These are phyloP conservation scores for Populus simonii DNA, from an alignment of 345 rosid species.

Conservation along the genomic window DNA sequence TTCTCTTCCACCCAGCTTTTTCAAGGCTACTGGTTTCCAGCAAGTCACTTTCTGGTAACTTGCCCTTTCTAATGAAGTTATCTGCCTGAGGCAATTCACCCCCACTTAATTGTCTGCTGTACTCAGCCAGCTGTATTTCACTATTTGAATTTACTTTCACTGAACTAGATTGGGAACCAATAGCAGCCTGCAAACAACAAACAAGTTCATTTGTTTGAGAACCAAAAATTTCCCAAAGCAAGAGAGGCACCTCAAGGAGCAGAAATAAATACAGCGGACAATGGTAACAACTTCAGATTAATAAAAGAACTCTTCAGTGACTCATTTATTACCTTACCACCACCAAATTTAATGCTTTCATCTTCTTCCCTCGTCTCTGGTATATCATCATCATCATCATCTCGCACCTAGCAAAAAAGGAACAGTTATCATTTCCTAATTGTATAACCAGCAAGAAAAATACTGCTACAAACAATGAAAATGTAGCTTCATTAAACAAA, in stretches of 20 bases:
- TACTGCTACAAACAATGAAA: not conserved
- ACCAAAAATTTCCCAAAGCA: conserved; percentile 5
- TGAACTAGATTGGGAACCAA: conserved; percentile 21
- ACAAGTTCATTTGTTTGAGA: conserved; percentile 8
- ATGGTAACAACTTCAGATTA: not conserved
- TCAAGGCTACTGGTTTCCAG: conserved; percentile 39
- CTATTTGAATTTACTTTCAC: conserved; percentile 30
- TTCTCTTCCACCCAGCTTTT: conserved; percentile 36
- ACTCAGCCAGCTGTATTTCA: conserved; percentile 36
- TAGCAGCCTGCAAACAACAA: conserved; percentile 34
- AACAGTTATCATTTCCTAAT: conserved; percentile 11
- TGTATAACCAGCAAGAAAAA: conserved; percentile 12
- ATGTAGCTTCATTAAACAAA: conserved; percentile 5
- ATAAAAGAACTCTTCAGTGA: not conserved
- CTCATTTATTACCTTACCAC: conserved; percentile 43
- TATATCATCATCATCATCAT: conserved; percentile 76
- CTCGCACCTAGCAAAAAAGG: conserved; percentile 52
- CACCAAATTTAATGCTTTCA: conserved; percentile 36
- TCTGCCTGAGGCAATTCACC: conserved; percentile 35
- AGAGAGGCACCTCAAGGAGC: not conserved
- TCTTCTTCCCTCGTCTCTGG: conserved; percentile 59
- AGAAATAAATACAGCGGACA: not conserved
- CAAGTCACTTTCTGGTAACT: conserved; percentile 43
- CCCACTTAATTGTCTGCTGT: conserved; percentile 24
- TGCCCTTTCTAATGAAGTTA: conserved; percentile 48